Base-by-base conservation (phyloP, 768 basidiomycete species). In the Mycena metata region DNA sequence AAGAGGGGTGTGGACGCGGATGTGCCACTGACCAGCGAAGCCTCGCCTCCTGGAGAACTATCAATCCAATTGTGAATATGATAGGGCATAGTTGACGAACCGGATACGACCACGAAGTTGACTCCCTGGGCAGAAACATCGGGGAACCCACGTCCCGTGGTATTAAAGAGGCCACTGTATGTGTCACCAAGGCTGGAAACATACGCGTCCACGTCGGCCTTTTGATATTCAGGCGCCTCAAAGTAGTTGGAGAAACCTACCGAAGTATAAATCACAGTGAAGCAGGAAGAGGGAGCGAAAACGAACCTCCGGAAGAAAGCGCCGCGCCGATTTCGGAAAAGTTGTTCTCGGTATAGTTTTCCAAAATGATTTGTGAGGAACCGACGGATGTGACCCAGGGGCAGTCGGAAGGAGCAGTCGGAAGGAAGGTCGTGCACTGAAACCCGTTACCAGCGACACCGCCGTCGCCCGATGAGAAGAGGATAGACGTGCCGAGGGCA, bases 401-500 rank as follows among this genome's bases (percentile, higher is more conserved):
- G 43, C 73, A 75, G 17, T 43, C 45, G 23, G 71, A 72, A 21
- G 74, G 73, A 26, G 39, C 60, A 0, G 67, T 63, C 16, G 67
- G 67, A 6, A 58, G 46, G 49, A 69, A 69, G 8, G 68, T 65
- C 30, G 68, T 64, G 61, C 68, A 64, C 30, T 64, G 58, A 49
- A 65, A 52, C 4, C 47, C 56, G 46, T 64, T 69, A 46, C 81
- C 86, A 41, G 33, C 68, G 61, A 86, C 86, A 30, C 86, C 87
- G 2, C 69, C 66, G 42, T 88, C 86, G 21, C 88, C 86, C 12
- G 84, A 83, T 23, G 80, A 73, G 76, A 86, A 86, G 41, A 83
- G 66, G 17, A 88, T 17, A 5, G 84, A 83, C 26, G 83, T 75
- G 12, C 86, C 87, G 2, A 86, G 82, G 15, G 80, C 82, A 26